Base-by-base conservation (phyloP, 306 rosid genomes). In the Cucumis hystrix region DNA sequence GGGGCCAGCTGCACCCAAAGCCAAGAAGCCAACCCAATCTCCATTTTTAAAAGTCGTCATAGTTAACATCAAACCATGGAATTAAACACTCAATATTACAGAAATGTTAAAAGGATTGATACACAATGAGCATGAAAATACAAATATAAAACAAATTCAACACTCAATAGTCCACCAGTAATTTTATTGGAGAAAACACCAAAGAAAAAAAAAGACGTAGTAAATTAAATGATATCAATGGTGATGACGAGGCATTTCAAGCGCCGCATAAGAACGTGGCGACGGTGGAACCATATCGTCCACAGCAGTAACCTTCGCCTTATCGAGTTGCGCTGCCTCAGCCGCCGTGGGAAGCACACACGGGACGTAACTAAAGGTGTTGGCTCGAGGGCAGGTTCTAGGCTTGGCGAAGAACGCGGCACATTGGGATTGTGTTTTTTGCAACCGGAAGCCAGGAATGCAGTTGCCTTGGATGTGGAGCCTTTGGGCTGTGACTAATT, bases 381-480 rank as follows among this genome's bases (percentile, higher is more conserved):
- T 69, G 70, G 37, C 37, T 16, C 75, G 79, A 1, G 80, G 64
- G 43, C 87, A 84, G 51, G 70, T 74, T 74, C 82, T 80, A 0
- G 78, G 54, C 52, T 74, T 81, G 1, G 82, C 28, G 57, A 78
- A 80, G 82, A 84, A 84, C 6, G 77, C 21, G 4, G 56, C 14
- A 39, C 87, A 84, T 59, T 78, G 78, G 10, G 68, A 45, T 1
- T 78, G 63, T 0, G 87, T 59, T 43, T 68, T 84, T 67, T 84
- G 87, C 62, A 52, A 21, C 10, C 84, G 82, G n/a, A 81, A 79
- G 30, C 87, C 87, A 2, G 65, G 11, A n/a, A 84, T 68, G 52
- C 87, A 84, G 82, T 84, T 84, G 40, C 82, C 74, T 25, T 78
- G 66, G 28, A 84, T 78, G 18, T 77, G 69, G 55, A 84, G 87